Percentiles rank a stretch among this genome's conserved stretches.
phyloP scores from a whole-genome alignment of 495 filamentous ascomycete genomes.

The Penicillium desertorum region DNA sequence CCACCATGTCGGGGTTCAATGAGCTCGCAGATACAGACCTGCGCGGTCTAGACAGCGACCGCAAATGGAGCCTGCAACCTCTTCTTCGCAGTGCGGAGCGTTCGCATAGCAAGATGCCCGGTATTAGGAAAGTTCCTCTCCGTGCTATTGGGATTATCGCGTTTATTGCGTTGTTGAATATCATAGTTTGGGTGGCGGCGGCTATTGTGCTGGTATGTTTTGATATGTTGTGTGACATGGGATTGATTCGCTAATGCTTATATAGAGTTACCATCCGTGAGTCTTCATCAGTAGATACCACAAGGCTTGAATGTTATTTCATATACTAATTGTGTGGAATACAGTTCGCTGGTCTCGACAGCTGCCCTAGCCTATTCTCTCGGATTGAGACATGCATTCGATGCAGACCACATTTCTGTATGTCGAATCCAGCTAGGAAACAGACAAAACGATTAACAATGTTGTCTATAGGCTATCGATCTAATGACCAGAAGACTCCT shows the following conservation, averaged over 20 bases:
- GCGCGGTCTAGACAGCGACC: conserved; percentile 16
- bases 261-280: conserved; percentile 41
- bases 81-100: conserved; percentile 39
- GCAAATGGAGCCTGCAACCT: conserved; percentile 37
- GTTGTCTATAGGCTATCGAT: conserved; percentile 69
- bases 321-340: neutral
- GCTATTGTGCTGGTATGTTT: conserved; percentile 62
- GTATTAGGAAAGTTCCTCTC: conserved; percentile 58
- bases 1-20: conserved; percentile 7
- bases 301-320: neutral
- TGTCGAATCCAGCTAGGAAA: neutral
- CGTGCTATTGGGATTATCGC: conserved; percentile 67
- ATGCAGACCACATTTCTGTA: conserved; percentile 92
- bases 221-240: neutral
- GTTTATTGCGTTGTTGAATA: conserved; percentile 64
- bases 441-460: conserved; percentile 7
- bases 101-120: conserved; percentile 49
- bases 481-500: conserved; percentile 92
- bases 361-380: conserved; percentile 85
- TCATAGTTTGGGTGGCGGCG: conserved; percentile 68
- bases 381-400: conserved; percentile 89
- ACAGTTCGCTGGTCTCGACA: conserved; percentile 62
- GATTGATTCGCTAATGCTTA: conserved; percentile 11
- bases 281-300: conserved; percentile 4
- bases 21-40: conserved; percentile 8